Percentiles rank a stretch among this genome's conserved stretches.
Conservation (phyloP, 805 yeast genomes). For the Isabelozyma rhagii region DNA sequence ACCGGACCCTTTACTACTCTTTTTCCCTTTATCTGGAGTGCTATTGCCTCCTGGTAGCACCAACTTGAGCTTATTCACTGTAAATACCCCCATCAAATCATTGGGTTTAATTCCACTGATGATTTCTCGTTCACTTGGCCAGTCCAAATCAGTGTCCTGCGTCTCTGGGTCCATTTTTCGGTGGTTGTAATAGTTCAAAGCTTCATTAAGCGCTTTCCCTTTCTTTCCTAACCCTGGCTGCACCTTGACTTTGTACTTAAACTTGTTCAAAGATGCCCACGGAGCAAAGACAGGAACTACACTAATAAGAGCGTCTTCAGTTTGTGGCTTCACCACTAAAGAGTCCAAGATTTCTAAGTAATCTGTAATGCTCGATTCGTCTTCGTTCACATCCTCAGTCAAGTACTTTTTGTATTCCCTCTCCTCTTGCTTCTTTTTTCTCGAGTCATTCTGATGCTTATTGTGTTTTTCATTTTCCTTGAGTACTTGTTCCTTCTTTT, state of each 20-base stretch:
- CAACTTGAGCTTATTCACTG: constrained; percentile 70
- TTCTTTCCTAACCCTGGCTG: constrained; percentile 80
- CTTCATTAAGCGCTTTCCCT: constrained; percentile 79
- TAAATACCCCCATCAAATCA: constrained; percentile 64
- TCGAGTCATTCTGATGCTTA: constrained; percentile 32
- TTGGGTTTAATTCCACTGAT: constrained; percentile 56
- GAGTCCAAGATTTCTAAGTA: constrained; percentile 45
- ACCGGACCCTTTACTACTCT: not conserved
- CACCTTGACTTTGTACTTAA: constrained; percentile 77
- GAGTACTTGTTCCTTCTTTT: constrained; percentile 22
- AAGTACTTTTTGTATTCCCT: constrained; percentile 43
- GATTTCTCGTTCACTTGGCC: constrained; percentile 66
- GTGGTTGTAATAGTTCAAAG: constrained; percentile 53
- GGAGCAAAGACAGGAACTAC: constrained; percentile 91
- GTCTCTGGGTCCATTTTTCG: constrained; percentile 44
- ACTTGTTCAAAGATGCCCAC: constrained; percentile 74
- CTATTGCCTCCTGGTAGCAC: constrained; percentile 46
- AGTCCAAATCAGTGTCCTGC: constrained; percentile 53
- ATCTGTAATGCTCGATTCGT: constrained; percentile 24
- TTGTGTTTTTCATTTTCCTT: constrained; percentile 16
- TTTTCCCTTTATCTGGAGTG: constrained; percentile 7
- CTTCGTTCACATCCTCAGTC: constrained; percentile 30
- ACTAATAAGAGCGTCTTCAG: constrained; percentile 53
- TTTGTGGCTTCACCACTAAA: constrained; percentile 42
- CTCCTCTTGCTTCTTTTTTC: constrained; percentile 44